These are phyloP conservation scores for Globisporangium paddicum DNA, from an alignment of 352 stramenopile genomes.

Conservation along the genomic window DNA sequence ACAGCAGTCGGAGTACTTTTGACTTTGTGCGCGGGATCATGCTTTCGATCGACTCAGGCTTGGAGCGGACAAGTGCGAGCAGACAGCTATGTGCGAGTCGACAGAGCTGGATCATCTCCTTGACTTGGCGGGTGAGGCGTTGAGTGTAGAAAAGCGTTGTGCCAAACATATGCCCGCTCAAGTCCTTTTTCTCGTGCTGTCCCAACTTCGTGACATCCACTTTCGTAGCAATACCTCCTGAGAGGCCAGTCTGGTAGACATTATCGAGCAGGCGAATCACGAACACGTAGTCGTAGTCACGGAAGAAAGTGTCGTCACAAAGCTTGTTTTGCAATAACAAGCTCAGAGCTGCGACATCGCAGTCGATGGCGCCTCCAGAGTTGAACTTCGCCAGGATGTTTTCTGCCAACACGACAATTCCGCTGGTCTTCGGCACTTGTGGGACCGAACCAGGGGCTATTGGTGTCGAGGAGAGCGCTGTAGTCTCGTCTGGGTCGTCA, in stretches of 20 bases:
- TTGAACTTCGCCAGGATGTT: slow-evolving; percentile 13
- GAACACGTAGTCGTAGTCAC: slow-evolving; percentile 10
- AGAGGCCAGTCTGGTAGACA: neutral
- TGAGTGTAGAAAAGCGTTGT: slow-evolving; percentile 4
- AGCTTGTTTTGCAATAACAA: slow-evolving; percentile 6
- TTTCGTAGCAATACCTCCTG: neutral
- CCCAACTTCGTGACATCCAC: neutral
- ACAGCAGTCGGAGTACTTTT: slow-evolving; percentile 9
- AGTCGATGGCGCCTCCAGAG: slow-evolving; percentile 1
- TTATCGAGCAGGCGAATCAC: slow-evolving; percentile 10
- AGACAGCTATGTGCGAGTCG: slow-evolving; percentile 15
- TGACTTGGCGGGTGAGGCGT: neutral
- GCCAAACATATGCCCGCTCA: neutral
- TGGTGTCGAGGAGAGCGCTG: neutral
- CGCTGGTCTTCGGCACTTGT: slow-evolving; percentile 1
- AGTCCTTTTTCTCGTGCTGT: neutral
- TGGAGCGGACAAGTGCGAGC: slow-evolving; percentile 1
- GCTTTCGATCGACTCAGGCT: neutral
- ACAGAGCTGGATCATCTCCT: slow-evolving; percentile 15
- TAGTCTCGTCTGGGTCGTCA: slow-evolving; percentile 4
- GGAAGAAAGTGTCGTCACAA: slow-evolving; percentile 11
- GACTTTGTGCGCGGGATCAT: slow-evolving; percentile 11
- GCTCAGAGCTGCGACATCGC: slow-evolving; percentile 10
- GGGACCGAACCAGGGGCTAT: neutral
- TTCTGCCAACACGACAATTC: slow-evolving; percentile 7